Evolutionary conservation across 75 land plant species (phyloP).

Genomic region (Picea glauca): DNA sequence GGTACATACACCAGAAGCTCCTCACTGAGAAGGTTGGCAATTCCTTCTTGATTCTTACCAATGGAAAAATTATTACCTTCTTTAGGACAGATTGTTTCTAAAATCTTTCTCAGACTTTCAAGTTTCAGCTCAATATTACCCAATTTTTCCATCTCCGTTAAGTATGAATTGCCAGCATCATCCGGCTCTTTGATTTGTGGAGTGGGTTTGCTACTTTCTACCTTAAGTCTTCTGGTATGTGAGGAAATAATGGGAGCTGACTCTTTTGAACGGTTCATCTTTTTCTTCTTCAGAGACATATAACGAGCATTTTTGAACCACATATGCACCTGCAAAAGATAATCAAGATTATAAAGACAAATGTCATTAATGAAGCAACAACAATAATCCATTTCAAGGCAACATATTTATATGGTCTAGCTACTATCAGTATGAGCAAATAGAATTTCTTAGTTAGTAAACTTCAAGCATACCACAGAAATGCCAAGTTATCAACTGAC

Average conservation of each 20-base stretch:
- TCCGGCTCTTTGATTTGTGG: background rate
- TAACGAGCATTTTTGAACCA: conserved; percentile 87
- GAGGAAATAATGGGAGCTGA: background rate
- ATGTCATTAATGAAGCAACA: background rate
- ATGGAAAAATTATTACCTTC: background rate
- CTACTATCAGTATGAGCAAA: background rate
- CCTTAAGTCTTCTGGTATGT: background rate
- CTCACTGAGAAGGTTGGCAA: conserved; percentile 2
- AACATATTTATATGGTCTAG: background rate
- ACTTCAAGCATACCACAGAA: background rate
- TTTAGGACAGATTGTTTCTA: conserved; percentile 5
- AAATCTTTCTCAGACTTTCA: conserved; percentile 22
- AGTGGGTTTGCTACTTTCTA: background rate
- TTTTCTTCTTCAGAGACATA: conserved; percentile 57
- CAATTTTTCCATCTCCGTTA: conserved; percentile 41
- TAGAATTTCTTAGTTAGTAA: background rate
- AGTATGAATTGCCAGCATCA: conserved; percentile 12
- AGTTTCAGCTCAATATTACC: conserved; percentile 24
- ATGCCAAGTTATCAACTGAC: conserved; percentile 15
- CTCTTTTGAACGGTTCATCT: conserved; percentile 27
- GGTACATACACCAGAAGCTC: conserved; percentile 48
- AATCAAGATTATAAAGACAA: conserved; percentile 1
- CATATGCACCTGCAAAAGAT: conserved; percentile 56
- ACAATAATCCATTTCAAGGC: background rate
- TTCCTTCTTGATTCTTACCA: conserved; percentile 3